phyloP scores from a whole-genome alignment of 2,329 filamentous ascomycete species.

The Cytospora paraplurivora region DNA sequence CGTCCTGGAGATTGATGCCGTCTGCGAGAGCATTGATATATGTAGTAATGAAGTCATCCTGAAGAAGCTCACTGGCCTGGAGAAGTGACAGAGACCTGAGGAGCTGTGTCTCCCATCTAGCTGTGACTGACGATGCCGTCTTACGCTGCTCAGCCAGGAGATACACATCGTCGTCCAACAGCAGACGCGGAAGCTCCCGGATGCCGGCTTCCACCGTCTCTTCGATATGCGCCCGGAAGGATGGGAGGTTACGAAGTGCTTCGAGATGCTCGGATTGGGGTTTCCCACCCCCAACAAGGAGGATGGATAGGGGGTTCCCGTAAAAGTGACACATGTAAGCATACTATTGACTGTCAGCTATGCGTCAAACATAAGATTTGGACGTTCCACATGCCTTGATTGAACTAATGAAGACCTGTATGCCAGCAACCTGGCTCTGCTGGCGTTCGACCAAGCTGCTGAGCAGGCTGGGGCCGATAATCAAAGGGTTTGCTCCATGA shows the following conservation, averaged over 20 bases:
- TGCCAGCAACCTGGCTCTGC: constrained; percentile 74
- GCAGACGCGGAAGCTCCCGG: constrained; percentile 47
- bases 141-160: constrained; percentile 46
- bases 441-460: constrained; percentile 70
- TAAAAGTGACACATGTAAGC: constrained; percentile 87
- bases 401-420: constrained; percentile 70
- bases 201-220: constrained; percentile 46
- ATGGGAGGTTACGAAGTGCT: constrained; percentile 67
- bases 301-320: constrained; percentile 71
- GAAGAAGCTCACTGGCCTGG: constrained; percentile 40
- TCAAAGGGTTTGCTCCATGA: constrained; percentile 56
- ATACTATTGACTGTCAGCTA: constrained; percentile 55
- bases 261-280: constrained; percentile 65
- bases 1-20: constrained; percentile 52
- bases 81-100: constrained; percentile 53
- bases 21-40: constrained; percentile 64
- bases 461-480: constrained; percentile 66
- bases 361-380: constrained; percentile 1
- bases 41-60: constrained; percentile 52
- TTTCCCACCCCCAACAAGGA: constrained; percentile 46
- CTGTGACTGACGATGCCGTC: constrained; percentile 23
- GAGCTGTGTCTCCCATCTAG: constrained; percentile 43
- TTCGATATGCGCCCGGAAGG: constrained; percentile 64
- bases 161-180: constrained; percentile 63
- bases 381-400: constrained; percentile 56